Evolutionary conservation across 2,329 filamentous ascomycete species (phyloP), one percentile per base, ranked within the genome.

Genomic region (Epichloe amarillans): DNA sequence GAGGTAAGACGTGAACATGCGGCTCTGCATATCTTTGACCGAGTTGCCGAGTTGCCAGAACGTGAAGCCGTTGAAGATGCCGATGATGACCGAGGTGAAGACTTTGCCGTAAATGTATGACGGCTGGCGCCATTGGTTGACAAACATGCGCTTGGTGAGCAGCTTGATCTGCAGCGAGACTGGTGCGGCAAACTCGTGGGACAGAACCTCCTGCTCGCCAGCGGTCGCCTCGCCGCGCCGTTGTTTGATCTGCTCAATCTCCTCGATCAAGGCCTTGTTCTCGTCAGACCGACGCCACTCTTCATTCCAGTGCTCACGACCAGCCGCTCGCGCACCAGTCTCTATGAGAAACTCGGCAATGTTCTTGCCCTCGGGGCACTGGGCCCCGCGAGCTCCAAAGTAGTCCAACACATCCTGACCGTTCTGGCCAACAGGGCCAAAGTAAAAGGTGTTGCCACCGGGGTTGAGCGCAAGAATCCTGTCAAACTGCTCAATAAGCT

Each of bases 61-160:
- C 4, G 84, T 88, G 67, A 88, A 88, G 21, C 83, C 84, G 66
- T 87, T 88, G 73, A 89, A 87, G 63, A 88, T 80, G 15, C 83
- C 85, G 43, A 86, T 73, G 54, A 88, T 75, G 52, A 87, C 77
- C 4, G 80, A 74, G 36, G 82, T 76, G 65, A 88, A 89, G 26
- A 91, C 69, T 62, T 88, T 88, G 53, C 83, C 81, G 64, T 88
- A 89, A 50, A 88, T 71, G 64, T 90, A 91, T 1, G 79, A 82
- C 0, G 85, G 82, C 54, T 87, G 81, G 14, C 86, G 76, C 84
- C 84, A 89, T 68, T 88, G 83, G 57, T 87, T 79, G 4, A 71
- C 70, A 65, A 88, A 88, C 47, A 84, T 75, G 21, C 86, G 77
- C 62, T 82, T 82, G 3, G 82, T 86, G 19, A 90, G 72, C 60